Evolutionary conservation across 169 alveolate species (phyloP).

Genomic region (Toxoplasma gondii): DNA sequence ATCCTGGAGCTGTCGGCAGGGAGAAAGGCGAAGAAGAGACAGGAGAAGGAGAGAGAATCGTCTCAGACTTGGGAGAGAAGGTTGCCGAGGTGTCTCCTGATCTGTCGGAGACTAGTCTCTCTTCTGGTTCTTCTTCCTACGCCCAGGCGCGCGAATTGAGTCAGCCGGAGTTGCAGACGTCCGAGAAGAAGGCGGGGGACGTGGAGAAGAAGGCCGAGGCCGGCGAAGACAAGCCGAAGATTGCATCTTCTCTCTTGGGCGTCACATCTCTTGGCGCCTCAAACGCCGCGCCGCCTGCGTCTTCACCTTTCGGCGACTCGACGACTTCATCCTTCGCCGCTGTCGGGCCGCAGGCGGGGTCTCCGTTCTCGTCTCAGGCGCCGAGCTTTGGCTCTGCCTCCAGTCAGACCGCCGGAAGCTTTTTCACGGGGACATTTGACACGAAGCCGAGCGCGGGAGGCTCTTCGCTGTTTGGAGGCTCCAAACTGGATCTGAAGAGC

Average conservation of each 20-base stretch:
- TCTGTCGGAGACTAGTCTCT: not conserved
- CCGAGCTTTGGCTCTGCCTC: not conserved
- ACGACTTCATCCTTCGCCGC: not conserved
- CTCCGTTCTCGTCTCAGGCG: not conserved
- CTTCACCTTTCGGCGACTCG: not conserved
- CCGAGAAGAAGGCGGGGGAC: not conserved
- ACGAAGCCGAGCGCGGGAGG: not conserved
- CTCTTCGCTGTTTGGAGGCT: not conserved
- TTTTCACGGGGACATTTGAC: not conserved
- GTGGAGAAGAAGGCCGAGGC: too few species aligned
- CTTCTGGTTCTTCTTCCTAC: not conserved
- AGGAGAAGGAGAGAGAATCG: not conserved
- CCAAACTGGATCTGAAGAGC: constrained; percentile 16
- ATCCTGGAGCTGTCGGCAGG: not conserved
- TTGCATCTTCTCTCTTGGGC: not conserved
- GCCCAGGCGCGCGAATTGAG: not conserved
- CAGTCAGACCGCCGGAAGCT: not conserved
- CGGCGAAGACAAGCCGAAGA: too few species aligned
- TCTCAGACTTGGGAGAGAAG: not conserved
- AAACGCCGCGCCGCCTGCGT: not conserved
- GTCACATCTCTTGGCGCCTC: too few species aligned
- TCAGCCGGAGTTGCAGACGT: not conserved
- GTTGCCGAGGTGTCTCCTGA: constrained; percentile 1
- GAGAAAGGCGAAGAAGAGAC: not conserved
- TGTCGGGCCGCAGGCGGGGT: not conserved